Evolutionary conservation across 805 yeast species (phyloP).

Genomic region (Nakazawaea wickerhamii): DNA sequence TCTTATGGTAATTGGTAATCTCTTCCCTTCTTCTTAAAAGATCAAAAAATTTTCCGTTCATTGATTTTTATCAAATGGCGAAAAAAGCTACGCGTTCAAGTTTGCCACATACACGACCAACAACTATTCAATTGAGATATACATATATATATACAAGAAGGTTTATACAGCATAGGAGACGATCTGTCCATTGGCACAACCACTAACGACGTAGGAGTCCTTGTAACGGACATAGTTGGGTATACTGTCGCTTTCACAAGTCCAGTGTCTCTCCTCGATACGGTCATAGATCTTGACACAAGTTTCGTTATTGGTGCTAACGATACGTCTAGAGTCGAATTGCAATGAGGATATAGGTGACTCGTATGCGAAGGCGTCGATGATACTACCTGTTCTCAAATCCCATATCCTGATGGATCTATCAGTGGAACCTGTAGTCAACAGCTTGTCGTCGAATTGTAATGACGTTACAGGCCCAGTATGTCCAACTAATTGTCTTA

Average conservation of each 20-base stretch:
- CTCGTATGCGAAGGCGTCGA: constrained; percentile 58
- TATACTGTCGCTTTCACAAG: constrained; percentile 39
- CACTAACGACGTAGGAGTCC: constrained; percentile 65
- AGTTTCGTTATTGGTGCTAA: constrained; percentile 43
- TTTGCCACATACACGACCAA: background rate
- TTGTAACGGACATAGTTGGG: constrained; percentile 44
- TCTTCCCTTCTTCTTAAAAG: no score
- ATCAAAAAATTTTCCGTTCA: background rate
- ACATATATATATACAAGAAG: no score
- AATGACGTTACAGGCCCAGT: constrained; percentile 63
- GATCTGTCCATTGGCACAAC: constrained; percentile 53
- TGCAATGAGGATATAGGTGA: constrained; percentile 49
- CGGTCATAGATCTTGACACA: constrained; percentile 57
- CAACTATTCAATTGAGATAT: background rate
- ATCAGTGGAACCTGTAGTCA: constrained; percentile 61
- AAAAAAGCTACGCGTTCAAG: background rate
- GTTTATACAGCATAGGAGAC: constrained; percentile 59
- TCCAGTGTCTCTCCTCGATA: constrained; percentile 45
- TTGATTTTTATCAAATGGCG: background rate
- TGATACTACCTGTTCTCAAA: constrained; percentile 57
- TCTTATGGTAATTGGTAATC: background rate
- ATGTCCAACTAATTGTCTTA: constrained; percentile 58
- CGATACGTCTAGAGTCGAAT: constrained; percentile 54
- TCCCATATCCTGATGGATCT: constrained; percentile 70
- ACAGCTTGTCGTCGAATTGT: constrained; percentile 61